Conservation (phyloP, 768 basidiomycete genomes). For the Lanmaoa rubissima region DNA sequence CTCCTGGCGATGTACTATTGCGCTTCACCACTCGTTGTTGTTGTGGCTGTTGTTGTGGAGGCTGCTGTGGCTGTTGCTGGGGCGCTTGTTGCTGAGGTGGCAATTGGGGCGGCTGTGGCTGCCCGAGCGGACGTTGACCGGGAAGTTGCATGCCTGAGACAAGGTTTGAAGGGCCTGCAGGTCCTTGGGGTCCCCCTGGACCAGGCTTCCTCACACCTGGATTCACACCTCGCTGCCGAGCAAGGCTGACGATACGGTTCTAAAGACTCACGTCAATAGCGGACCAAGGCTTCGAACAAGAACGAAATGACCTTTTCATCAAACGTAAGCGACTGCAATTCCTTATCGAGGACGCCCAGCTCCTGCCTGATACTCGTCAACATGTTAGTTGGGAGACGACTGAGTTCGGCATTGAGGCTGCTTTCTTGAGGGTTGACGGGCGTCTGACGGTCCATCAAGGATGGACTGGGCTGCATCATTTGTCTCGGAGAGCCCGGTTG, state of each 20-base stretch:
- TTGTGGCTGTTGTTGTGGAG: slow-evolving; percentile 20
- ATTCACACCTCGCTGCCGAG: slow-evolving; percentile 26
- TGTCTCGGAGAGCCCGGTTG: slow-evolving; percentile 53
- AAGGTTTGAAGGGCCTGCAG: slow-evolving; percentile 27
- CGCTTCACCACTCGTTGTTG: slow-evolving; percentile 41
- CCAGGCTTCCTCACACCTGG: slow-evolving; percentile 27
- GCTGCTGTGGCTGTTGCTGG: slow-evolving; percentile 15
- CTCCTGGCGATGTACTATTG: slow-evolving; percentile 61
- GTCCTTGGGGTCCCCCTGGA: slow-evolving; percentile 26
- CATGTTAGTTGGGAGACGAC: slow-evolving; percentile 34
- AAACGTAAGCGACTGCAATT: slow-evolving; percentile 39
- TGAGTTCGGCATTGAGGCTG: slow-evolving; percentile 42
- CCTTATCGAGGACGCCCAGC: slow-evolving; percentile 45
- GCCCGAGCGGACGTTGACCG: slow-evolving; percentile 40
- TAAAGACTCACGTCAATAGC: slow-evolving; percentile 23
- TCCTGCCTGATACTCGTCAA: slow-evolving; percentile 43
- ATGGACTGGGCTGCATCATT: slow-evolving; percentile 58
- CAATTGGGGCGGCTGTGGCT: slow-evolving; percentile 27
- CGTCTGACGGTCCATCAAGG: slow-evolving; percentile 47
- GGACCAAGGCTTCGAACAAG: neutral
- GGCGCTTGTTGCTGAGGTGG: slow-evolving; percentile 26
- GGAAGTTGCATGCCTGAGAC: slow-evolving; percentile 36
- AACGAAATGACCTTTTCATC: slow-evolving; percentile 56
- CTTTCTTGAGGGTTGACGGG: slow-evolving; percentile 30
- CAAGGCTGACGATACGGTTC: slow-evolving; percentile 35